Evolutionary conservation across 2,329 filamentous ascomycete species (phyloP).

Genomic region (Neofusicoccum parvum): DNA sequence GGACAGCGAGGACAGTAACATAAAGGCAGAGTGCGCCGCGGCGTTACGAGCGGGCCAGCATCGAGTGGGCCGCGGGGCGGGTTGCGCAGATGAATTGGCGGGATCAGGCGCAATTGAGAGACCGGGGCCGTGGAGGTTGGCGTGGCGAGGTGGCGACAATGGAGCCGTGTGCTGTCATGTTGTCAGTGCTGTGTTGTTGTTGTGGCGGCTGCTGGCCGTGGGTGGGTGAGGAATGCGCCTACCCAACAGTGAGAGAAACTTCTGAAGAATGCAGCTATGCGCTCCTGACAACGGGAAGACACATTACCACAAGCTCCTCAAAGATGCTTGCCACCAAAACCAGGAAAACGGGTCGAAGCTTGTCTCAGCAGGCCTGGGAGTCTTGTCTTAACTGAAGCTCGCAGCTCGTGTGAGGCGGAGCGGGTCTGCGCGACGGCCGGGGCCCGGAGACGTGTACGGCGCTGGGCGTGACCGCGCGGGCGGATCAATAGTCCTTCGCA

Average conservation of each 20-base stretch:
- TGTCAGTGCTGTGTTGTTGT: constrained; percentile 18
- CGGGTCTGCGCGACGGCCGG: neutral
- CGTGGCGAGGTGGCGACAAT: constrained; percentile 1
- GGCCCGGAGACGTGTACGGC: neutral
- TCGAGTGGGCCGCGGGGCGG: neutral
- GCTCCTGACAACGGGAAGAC: constrained; percentile 20
- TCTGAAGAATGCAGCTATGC: constrained; percentile 20
- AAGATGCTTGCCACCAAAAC: neutral
- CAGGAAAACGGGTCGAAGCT: neutral
- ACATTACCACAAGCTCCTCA: neutral
- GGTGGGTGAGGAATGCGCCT: constrained; percentile 21
- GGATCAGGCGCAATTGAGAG: neutral
- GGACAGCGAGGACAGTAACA: constrained; percentile 13
- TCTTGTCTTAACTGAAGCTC: constrained; percentile 3
- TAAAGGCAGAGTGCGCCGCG: constrained; percentile 8
- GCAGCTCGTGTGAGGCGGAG: neutral
- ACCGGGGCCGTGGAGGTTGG: neutral
- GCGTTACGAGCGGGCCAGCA: constrained; percentile 9
- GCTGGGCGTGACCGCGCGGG: constrained; percentile 3
- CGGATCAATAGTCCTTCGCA: neutral
- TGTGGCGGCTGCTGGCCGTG: neutral
- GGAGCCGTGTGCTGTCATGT: neutral
- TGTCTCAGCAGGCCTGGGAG: neutral
- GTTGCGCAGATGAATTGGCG: neutral
- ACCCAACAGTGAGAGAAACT: constrained; percentile 17